Base-by-base conservation (phyloP, 495 filamentous ascomycete species). In the Penicillium canariense region DNA sequence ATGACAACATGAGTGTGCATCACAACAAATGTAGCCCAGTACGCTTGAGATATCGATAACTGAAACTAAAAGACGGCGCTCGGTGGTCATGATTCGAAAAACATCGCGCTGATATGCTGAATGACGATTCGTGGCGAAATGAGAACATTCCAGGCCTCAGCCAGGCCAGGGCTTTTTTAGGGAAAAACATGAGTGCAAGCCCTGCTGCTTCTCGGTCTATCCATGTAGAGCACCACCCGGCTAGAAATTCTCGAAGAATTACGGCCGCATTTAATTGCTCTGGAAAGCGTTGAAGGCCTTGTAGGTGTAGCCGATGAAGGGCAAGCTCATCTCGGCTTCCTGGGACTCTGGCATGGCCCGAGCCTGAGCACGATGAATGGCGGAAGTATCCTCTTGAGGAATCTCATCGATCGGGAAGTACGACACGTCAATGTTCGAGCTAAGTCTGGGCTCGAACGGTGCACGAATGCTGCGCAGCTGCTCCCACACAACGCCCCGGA, bases 401-500 rank as follows among this genome's bases (percentile, higher is more conserved):
- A 98, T 96, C 68, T 98, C 94, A 68, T 97, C 93, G 39, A 90
- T 96, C 7, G 94, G 94, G 85, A 98, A 98, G 77, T 98, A 96
- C 20, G 90, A 90, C n/a, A 92, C 94, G 68, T 98, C 94, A 54
- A 96, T 87, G 67, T 91, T 91, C 28, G 90, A 96, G 50, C 84
- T 85, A 53, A 98, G 80, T 62, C 89, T 88, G 0, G 94, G 94
- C 72, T 97, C 92, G 68, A 98, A 98, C 1, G 94, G 94, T 36
- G 94, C 94, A 23, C 91, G 87, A 64, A 98, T 97, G 32, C 82
- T 82, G 46, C 95, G 91, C 57, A 98, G 80, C 57, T 86, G 86
- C 46, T 96, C 90, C 79, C 93, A 98, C 51, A 93, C 84, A 12
- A 98, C 94, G 44, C 94, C 93, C 20, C 87, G 86, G 88, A 98